A percentile compares a stretch with the other conserved stretches of the same genome.
phyloP scores from a whole-genome alignment of 306 rosid species.

The Cucurbita argyrosperma region DNA sequence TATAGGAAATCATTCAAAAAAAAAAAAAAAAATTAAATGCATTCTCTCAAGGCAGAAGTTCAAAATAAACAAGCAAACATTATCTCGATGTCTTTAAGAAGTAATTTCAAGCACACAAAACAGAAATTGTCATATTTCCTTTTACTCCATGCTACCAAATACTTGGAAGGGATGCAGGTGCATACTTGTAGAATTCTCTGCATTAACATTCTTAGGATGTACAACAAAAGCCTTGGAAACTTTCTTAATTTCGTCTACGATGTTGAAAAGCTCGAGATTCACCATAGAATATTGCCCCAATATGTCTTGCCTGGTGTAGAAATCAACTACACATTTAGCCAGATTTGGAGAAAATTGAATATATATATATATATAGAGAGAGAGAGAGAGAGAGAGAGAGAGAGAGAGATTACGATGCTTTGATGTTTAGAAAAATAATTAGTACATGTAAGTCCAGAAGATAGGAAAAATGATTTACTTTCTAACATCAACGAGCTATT shows the following conservation, averaged over 20 bases:
- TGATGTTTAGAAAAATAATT: background rate
- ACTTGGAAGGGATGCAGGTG: background rate
- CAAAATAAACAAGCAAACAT: background rate
- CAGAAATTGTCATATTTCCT: background rate
- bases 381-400: too few relatives aligned
- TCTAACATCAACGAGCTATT: background rate
- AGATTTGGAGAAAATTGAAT: background rate
- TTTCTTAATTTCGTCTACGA: slow-evolving; percentile 78
- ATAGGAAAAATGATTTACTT: background rate
- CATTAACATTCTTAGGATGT: slow-evolving; percentile 77
- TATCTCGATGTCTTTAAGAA: background rate
- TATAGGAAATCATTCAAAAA: background rate
- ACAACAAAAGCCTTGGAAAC: slow-evolving; percentile 77
- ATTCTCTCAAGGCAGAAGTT: background rate
- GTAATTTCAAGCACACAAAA: background rate
- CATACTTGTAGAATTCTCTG: slow-evolving; percentile 59
- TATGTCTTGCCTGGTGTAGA: slow-evolving; percentile 55
- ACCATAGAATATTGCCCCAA: slow-evolving; percentile 87
- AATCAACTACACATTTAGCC: background rate
- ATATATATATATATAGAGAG: too few relatives aligned
- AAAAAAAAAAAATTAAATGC: background rate
- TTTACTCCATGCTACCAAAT: background rate
- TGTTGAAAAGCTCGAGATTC: slow-evolving; percentile 84
- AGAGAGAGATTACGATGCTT: background rate
- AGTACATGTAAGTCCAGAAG: background rate